These are phyloP conservation scores for Quercus rubra DNA, from an alignment of 306 rosid genomes.

Conservation along the genomic window DNA sequence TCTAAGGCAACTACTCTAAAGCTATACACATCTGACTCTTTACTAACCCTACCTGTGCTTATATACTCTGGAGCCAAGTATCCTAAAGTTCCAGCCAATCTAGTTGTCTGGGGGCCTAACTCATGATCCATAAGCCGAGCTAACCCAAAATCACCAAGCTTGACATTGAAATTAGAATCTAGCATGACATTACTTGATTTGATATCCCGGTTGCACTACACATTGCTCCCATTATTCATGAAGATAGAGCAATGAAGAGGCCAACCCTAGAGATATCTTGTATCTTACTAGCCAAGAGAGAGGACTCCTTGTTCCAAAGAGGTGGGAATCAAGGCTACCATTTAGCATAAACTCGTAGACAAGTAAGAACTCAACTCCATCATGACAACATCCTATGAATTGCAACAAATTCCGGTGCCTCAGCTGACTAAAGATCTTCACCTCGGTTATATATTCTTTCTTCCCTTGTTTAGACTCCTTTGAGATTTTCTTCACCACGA, in stretches of 20 bases:
- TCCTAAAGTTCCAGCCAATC: background rate
- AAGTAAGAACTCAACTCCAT: background rate
- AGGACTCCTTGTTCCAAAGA: background rate
- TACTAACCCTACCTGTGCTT: background rate
- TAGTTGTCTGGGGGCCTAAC: background rate
- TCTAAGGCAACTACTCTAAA: background rate
- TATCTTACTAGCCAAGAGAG: background rate
- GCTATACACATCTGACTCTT: background rate
- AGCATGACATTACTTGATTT: constrained; percentile 2
- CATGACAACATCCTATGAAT: constrained; percentile 10
- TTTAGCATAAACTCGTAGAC: constrained; percentile 1
- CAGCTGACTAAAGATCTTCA: background rate
- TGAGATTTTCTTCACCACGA: constrained; percentile 6
- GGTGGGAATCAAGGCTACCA: constrained; percentile 5
- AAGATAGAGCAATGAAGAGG: background rate
- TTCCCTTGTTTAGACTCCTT: constrained; percentile 6
- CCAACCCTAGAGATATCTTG: background rate
- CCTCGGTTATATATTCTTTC: constrained; percentile 1
- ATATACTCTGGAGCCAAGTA: constrained; percentile 10
- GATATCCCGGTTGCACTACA: constrained; percentile 1
- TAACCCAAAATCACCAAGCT: constrained; percentile 1
- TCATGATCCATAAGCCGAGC: constrained; percentile 4
- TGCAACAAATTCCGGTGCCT: constrained; percentile 8
- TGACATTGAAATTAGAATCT: background rate
- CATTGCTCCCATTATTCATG: constrained; percentile 6